phyloP scores from a whole-genome alignment of 176 grass and related monocot genomes.

The Leersia perrieri region DNA sequence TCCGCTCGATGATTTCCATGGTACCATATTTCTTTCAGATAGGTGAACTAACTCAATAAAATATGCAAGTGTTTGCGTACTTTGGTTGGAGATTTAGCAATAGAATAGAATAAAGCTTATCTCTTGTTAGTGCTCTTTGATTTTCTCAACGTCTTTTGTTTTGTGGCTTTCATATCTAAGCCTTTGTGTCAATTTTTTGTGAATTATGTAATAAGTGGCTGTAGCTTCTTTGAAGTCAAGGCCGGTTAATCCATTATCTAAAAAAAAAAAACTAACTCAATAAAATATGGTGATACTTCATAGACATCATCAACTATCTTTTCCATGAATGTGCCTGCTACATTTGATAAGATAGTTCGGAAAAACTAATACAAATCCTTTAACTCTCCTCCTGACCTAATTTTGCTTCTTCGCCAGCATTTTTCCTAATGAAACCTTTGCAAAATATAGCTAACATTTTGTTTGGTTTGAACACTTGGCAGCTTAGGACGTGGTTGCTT shows the following conservation, averaged over 20 bases:
- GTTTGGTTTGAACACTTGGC: not conserved
- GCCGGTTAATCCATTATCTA: too few species aligned
- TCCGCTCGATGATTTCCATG: not conserved
- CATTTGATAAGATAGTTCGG: not conserved
- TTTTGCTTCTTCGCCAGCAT: not conserved
- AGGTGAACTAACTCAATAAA: constrained; percentile 15
- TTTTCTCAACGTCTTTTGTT: too few species aligned
- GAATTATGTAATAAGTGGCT: too few species aligned
- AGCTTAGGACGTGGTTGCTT: constrained; percentile 35
- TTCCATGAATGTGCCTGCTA: not conserved
- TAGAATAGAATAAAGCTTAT: too few species aligned
- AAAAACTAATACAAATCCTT: not conserved
- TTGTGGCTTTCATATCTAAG: too few species aligned
- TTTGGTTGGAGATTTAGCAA: too few species aligned
- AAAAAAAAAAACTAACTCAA: constrained; percentile 4
- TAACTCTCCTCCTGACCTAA: not conserved
- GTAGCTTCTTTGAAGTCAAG: too few species aligned
- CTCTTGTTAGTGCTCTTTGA: too few species aligned
- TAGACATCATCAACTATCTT: not conserved
- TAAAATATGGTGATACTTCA: not conserved
- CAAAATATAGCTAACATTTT: not conserved
- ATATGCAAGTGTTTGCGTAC: too few species aligned
- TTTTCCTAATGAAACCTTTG: not conserved
- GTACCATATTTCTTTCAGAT: constrained; percentile 2
- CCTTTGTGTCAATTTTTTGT: too few species aligned